Percentiles rank a stretch among this genome's conserved stretches.
Evolutionary conservation across 257 asterid species (phyloP).

Genomic region (Linderniella brevidens): DNA sequence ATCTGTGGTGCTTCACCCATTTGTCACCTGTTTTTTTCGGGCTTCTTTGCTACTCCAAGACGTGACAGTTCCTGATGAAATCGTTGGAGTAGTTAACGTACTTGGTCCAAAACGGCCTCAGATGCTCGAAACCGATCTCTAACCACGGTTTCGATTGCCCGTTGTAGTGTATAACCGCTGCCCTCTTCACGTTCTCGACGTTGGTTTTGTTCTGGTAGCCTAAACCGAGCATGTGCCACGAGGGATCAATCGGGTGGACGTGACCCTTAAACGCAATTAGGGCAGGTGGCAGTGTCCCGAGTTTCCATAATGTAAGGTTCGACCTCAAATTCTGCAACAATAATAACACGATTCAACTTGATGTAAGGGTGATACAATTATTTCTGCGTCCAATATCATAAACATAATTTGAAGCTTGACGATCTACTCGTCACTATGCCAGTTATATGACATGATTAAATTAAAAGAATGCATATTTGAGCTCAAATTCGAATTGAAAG

Average conservation of each 20-base stretch:
- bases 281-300: conserved; percentile 93
- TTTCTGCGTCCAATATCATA: too few relatives aligned
- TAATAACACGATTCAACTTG: too few relatives aligned
- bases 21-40: neutral
- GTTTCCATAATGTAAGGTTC: conserved; percentile 84
- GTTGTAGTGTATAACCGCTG: conserved; percentile 80
- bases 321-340: conserved; percentile 67
- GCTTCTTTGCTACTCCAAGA: conserved; percentile 46
- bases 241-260: conserved; percentile 74
- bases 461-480: too few relatives aligned
- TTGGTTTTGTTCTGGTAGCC: conserved; percentile 71
- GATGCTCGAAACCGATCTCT: conserved; percentile 87
- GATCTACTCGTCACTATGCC: too few relatives aligned
- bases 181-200: conserved; percentile 46
- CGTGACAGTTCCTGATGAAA: conserved; percentile 68
- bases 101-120: conserved; percentile 90
- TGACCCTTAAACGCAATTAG: conserved; percentile 76
- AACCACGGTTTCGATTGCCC: conserved; percentile 95
- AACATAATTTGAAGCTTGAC: too few relatives aligned
- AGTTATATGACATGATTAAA: too few relatives aligned
- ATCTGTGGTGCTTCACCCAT: neutral
- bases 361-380: too few relatives aligned
- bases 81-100: conserved; percentile 75
- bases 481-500: too few relatives aligned
- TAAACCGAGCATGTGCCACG: conserved; percentile 93